phyloP scores from a whole-genome alignment of 345 rosid species.

The Populus tremula region DNA sequence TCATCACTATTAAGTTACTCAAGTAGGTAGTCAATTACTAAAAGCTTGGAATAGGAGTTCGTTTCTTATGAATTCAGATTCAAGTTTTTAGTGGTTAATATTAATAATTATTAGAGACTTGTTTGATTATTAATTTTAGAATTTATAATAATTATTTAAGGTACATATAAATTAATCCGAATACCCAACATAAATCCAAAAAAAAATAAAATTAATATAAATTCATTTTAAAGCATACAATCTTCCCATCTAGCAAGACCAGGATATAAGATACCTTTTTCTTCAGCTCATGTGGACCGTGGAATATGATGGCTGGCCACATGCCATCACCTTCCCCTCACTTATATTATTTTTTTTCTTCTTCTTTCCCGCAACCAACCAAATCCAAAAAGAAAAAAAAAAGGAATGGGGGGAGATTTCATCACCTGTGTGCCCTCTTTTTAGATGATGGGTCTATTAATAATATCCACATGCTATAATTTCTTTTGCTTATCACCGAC shows the following conservation, averaged over 20 bases:
- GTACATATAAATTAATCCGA: rapidly evolving
- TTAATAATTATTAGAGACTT: too few species aligned
- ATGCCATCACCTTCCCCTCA: constrained; percentile 15
- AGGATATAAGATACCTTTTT: constrained; percentile 4
- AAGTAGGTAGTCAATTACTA: not conserved
- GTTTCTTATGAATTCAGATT: too few species aligned
- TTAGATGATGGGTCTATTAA: not conserved
- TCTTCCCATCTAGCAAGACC: constrained; percentile 12
- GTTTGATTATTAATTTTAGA: too few species aligned
- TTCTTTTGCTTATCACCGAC: constrained; percentile 11
- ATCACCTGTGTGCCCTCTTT: constrained; percentile 24
- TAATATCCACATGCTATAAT: not conserved
- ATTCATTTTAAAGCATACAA: not conserved
- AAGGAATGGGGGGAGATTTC: constrained; percentile 26
- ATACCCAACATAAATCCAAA: too few species aligned
- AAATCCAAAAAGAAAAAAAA: constrained; percentile 22
- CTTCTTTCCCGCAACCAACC: constrained; percentile 11
- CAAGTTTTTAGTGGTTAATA: too few species aligned
- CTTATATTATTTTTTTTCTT: too few species aligned
- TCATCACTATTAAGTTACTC: not conserved
- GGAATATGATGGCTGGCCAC: constrained; percentile 27
- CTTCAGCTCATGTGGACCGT: constrained; percentile 10
- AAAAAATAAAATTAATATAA: not conserved
- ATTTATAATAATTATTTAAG: too few species aligned
- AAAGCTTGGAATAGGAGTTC: too few species aligned